Percentiles rank a stretch among this genome's conserved stretches.
Conservation (phyloP, 202 grass and related monocot genomes). For the Eragrostis tef region DNA sequence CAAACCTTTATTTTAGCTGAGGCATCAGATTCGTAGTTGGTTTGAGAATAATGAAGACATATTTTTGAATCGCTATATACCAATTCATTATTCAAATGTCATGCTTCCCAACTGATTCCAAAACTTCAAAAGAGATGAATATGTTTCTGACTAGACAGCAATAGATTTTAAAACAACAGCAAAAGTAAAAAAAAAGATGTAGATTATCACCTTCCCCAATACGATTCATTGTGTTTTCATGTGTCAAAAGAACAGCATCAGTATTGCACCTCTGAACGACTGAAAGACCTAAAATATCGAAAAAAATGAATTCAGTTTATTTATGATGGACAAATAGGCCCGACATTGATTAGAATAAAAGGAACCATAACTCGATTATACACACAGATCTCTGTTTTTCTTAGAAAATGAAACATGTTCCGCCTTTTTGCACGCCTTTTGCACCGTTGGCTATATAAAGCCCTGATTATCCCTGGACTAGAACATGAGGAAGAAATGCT, state of each 20-base stretch:
- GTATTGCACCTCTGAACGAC: slow-evolving; percentile 80
- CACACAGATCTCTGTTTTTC: neutral
- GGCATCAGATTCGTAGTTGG: too few relatives aligned
- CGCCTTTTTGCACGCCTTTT: neutral
- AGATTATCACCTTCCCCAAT: slow-evolving; percentile 63
- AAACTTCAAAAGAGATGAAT: slow-evolving; percentile 5
- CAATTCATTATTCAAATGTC: slow-evolving; percentile 9
- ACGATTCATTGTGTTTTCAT: slow-evolving; percentile 76
- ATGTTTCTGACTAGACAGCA: neutral
- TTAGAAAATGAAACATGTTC: neutral
- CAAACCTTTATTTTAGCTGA: too few relatives aligned
- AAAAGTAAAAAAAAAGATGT: neutral
- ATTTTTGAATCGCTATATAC: too few relatives aligned
- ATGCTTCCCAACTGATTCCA: slow-evolving; percentile 27
- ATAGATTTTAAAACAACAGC: neutral
- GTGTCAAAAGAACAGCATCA: slow-evolving; percentile 74
- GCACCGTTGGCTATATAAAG: neutral
- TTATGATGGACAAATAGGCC: slow-evolving; percentile 18
- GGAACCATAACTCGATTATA: neutral
- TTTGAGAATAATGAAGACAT: too few relatives aligned
- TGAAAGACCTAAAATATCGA: slow-evolving; percentile 68
- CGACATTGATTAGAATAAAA: slow-evolving; percentile 22
- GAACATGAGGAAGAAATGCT: slow-evolving; percentile 23
- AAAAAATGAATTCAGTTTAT: slow-evolving; percentile 19
- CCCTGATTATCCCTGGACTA: slow-evolving; percentile 13